phyloP scores from a whole-genome alignment of 192 early-diverging fungal genomes.

The Coemansia sp. region DNA sequence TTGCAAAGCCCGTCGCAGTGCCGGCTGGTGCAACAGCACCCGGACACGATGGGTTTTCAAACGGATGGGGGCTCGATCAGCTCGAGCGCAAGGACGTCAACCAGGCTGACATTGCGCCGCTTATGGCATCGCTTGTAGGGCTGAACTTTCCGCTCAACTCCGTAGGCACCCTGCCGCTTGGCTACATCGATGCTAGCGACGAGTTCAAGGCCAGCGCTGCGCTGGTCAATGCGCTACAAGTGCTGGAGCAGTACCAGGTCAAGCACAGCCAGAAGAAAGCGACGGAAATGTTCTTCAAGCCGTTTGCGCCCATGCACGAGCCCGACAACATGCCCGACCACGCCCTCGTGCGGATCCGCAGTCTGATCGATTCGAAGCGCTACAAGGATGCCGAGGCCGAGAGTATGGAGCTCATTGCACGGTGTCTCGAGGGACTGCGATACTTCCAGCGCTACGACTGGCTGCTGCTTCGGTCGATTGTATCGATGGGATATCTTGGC shows the following conservation, averaged over 20 bases:
- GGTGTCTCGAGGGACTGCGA: slow-evolving; percentile 80
- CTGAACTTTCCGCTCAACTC: slow-evolving; percentile 90
- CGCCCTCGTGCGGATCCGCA: slow-evolving; percentile 60
- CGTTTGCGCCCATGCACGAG: slow-evolving; percentile 68
- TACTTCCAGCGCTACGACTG: slow-evolving; percentile 98
- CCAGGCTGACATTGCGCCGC: slow-evolving; percentile 94
- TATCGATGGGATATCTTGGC: slow-evolving; percentile 83
- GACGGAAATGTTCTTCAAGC: slow-evolving; percentile 78
- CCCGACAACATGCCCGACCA: slow-evolving; percentile 55
- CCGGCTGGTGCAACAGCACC: slow-evolving; percentile 37
- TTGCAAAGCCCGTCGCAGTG: slow-evolving; percentile 57
- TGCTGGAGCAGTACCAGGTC: slow-evolving; percentile 82
- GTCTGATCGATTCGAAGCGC: slow-evolving; percentile 59
- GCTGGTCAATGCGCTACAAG: slow-evolving; percentile 80
- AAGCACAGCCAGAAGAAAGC: slow-evolving; percentile 80
- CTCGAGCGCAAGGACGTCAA: slow-evolving; percentile 78
- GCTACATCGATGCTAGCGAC: slow-evolving; percentile 70
- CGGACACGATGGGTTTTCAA: slow-evolving; percentile 79
- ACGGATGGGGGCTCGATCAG: slow-evolving; percentile 65
- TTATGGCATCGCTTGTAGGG: slow-evolving; percentile 90
- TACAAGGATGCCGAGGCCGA: slow-evolving; percentile 70
- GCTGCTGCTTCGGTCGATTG: slow-evolving; percentile 82
- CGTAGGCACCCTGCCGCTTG: slow-evolving; percentile 84
- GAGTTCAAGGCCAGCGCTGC: slow-evolving; percentile 76
- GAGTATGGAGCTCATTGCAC: slow-evolving; percentile 62